Evolutionary conservation across 1,284 basidiomycete genomes (phyloP).

Genomic region (Entoloma clypeatum): DNA sequence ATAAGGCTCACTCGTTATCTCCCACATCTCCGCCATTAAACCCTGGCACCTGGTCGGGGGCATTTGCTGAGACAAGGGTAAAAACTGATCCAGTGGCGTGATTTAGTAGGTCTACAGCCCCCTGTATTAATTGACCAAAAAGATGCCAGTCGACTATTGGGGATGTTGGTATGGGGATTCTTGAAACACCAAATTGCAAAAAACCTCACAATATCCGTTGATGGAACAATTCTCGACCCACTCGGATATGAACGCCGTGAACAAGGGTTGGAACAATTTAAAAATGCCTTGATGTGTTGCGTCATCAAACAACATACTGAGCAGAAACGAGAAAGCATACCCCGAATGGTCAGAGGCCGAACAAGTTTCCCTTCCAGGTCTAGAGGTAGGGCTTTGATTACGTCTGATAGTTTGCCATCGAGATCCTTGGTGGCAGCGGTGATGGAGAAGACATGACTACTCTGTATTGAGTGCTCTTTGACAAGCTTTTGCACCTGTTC

Average conservation of each 20-base stretch:
- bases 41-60: conserved; percentile 21
- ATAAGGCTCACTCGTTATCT: conserved; percentile 16
- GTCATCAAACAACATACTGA: conserved; percentile 3
- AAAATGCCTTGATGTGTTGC: conserved; percentile 38
- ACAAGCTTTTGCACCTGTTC: conserved; percentile 45
- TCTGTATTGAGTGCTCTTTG: conserved; percentile 39
- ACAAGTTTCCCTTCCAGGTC: conserved; percentile 57
- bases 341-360: conserved; percentile 41
- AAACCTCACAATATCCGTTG: conserved; percentile 46
- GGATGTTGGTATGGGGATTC: conserved; percentile 2
- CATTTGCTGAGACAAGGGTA: conserved; percentile 28
- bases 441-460: conserved; percentile 43
- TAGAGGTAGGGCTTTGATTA: conserved; percentile 40
- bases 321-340: conserved; percentile 31
- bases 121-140: conserved; percentile 46
- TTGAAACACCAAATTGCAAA: conserved; percentile 5
- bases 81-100: conserved; percentile 31
- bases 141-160: conserved; percentile 56
- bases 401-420: conserved; percentile 47
- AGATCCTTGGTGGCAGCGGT: conserved; percentile 49
- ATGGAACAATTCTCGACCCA: conserved; percentile 54
- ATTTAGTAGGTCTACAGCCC: conserved; percentile 39
- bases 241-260: conserved; percentile 45
- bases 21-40: conserved; percentile 21
- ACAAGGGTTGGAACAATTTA: conserved; percentile 43